Percentiles rank a stretch among this genome's conserved stretches.
Evolutionary conservation across 495 filamentous ascomycete genomes (phyloP).

Genomic region (Daldinia grandis): DNA sequence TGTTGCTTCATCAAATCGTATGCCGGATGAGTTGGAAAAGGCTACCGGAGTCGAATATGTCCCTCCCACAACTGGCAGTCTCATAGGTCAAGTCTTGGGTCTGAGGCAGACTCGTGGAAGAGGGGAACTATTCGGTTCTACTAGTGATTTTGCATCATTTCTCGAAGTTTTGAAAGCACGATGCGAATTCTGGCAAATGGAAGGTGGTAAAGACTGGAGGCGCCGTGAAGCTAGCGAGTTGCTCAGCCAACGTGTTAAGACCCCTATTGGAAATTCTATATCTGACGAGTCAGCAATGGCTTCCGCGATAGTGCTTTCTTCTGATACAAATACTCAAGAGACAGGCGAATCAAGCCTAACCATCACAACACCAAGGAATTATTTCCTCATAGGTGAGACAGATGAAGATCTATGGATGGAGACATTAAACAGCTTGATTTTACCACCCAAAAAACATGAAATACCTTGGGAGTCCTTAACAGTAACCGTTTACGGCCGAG

Average conservation of each 20-base stretch:
- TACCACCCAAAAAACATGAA: constrained; percentile 1
- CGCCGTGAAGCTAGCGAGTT: constrained; percentile 53
- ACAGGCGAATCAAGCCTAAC: constrained; percentile 5
- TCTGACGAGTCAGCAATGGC: constrained; percentile 5
- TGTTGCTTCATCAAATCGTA: constrained; percentile 75
- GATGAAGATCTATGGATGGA: constrained; percentile 32
- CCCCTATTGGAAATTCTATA: constrained; percentile 7
- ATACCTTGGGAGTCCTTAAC: constrained; percentile 57
- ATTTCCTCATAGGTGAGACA: constrained; percentile 36
- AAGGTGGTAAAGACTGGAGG: constrained; percentile 71
- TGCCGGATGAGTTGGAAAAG: constrained; percentile 76
- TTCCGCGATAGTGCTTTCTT: constrained; percentile 4
- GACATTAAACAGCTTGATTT: constrained; percentile 14
- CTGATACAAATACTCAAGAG: constrained; percentile 8
- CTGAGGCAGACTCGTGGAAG: constrained; percentile 38
- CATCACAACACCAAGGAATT: constrained; percentile 44
- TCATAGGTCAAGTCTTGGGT: constrained; percentile 57
- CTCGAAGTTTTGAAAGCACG: constrained; percentile 71
- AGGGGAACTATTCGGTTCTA: constrained; percentile 57
- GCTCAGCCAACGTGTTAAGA: background rate
- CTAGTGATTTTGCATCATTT: constrained; percentile 71
- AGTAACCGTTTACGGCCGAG: constrained; percentile 68
- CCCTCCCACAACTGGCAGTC: constrained; percentile 57
- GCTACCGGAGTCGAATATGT: constrained; percentile 68
- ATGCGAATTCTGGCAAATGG: constrained; percentile 78